phyloP scores from a whole-genome alignment of 176 grass and related monocot genomes.

The Rhynchospora tenuis region DNA sequence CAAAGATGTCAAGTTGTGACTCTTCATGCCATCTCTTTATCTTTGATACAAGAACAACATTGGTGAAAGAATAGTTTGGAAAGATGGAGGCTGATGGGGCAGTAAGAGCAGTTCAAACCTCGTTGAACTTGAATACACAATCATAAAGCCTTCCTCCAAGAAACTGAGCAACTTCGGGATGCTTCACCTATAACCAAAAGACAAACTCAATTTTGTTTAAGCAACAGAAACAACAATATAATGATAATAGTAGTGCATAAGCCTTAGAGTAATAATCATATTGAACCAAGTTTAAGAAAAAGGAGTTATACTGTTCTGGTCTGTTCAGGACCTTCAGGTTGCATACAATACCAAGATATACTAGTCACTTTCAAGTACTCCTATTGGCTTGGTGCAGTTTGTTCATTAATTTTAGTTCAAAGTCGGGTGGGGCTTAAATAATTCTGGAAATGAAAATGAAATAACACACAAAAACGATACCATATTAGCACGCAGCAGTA shows the following conservation, averaged over 20 bases:
- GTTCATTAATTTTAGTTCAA: not conserved
- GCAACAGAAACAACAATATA: not conserved
- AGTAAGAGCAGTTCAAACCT: slow-evolving; percentile 40
- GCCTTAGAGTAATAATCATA: not conserved
- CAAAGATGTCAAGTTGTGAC: not conserved
- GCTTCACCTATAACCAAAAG: slow-evolving; percentile 61
- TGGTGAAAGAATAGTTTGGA: not conserved
- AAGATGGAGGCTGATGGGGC: not conserved
- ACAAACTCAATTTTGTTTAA: not conserved
- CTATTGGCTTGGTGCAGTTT: not conserved
- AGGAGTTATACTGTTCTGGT: not conserved
- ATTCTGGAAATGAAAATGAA: not conserved
- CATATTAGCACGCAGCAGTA: not conserved
- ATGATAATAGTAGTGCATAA: not conserved
- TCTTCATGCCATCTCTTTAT: not conserved
- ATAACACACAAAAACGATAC: not conserved
- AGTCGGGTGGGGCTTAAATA: not conserved
- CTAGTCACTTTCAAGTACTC: not conserved
- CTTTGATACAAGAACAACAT: not conserved
- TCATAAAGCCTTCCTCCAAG: slow-evolving; percentile 96
- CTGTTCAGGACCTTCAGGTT: not conserved
- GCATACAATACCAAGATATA: not conserved
- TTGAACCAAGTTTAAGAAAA: not conserved
- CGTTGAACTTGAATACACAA: slow-evolving; percentile 93
- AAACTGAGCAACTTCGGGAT: slow-evolving; percentile 94